A percentile compares a stretch with the other conserved stretches of the same genome.
phyloP scores from a whole-genome alignment of 2,329 filamentous ascomycete species.

The Talaromyces albobiverticillius region DNA sequence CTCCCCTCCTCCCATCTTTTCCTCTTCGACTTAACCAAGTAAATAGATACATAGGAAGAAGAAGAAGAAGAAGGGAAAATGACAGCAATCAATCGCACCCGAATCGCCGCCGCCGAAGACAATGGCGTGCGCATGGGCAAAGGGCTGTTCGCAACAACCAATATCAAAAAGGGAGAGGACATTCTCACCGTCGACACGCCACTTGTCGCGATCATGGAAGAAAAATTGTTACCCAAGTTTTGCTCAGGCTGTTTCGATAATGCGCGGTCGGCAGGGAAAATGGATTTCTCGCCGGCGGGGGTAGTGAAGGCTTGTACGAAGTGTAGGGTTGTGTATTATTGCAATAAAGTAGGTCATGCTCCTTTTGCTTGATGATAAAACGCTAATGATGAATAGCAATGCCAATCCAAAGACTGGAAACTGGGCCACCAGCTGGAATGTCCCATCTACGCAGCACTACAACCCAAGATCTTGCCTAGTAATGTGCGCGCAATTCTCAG shows the following conservation, averaged over 20 bases:
- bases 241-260: slow-evolving; percentile 58
- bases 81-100: not conserved
- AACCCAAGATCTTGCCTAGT: slow-evolving; percentile 51
- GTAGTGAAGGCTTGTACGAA: slow-evolving; percentile 55
- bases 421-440: slow-evolving; percentile 60
- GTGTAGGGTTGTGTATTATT: slow-evolving; percentile 59
- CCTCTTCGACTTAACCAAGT: too few relatives aligned
- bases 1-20: too few relatives aligned
- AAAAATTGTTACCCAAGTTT: slow-evolving; percentile 49
- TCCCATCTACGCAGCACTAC: slow-evolving; percentile 47
- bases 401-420: slow-evolving; percentile 60
- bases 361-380: not conserved
- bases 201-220: slow-evolving; percentile 55
- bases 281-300: slow-evolving; percentile 19
- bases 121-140: slow-evolving; percentile 40
- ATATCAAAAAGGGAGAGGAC: slow-evolving; percentile 48
- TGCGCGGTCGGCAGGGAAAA: slow-evolving; percentile 21
- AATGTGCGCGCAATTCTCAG: slow-evolving; percentile 56
- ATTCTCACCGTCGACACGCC: slow-evolving; percentile 47
- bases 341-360: slow-evolving; percentile 52
- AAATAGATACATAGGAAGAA: too few relatives aligned
- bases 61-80: too few relatives aligned
- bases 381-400: slow-evolving; percentile 41
- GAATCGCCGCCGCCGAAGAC: not conserved
- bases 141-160: slow-evolving; percentile 53